phyloP scores from a whole-genome alignment of 2,329 filamentous ascomycete species.

The Aspergillus sp. region DNA sequence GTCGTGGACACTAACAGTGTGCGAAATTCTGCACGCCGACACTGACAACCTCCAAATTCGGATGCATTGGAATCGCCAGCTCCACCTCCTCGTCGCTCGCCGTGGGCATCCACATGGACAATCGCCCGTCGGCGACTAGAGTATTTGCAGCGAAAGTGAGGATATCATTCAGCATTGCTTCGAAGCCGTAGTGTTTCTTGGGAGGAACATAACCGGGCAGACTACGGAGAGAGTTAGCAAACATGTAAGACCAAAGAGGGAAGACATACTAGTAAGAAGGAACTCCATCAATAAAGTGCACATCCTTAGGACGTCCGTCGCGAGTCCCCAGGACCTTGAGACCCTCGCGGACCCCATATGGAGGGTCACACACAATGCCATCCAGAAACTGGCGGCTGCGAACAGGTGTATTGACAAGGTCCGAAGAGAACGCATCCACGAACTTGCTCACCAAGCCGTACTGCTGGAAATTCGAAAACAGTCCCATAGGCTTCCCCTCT shows the following conservation, averaged over 20 bases:
- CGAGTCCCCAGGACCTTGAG: slow-evolving; percentile 74
- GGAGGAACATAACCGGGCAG: slow-evolving; percentile 67
- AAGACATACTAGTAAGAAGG: slow-evolving; percentile 55
- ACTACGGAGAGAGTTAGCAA: slow-evolving; percentile 22
- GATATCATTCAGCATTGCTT: slow-evolving; percentile 82
- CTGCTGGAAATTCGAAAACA: slow-evolving; percentile 71
- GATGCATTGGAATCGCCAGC: slow-evolving; percentile 67
- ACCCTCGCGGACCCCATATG: slow-evolving; percentile 89
- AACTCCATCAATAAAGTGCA: slow-evolving; percentile 59
- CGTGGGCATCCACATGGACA: slow-evolving; percentile 97
- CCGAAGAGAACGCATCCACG: slow-evolving; percentile 72
- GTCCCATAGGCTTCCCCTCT: slow-evolving; percentile 32
- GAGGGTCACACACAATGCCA: slow-evolving; percentile 89
- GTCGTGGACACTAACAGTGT: slow-evolving; percentile 57
- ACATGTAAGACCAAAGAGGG: not conserved
- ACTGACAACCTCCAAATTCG: slow-evolving; percentile 60
- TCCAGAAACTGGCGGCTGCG: slow-evolving; percentile 58
- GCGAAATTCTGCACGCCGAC: slow-evolving; percentile 82
- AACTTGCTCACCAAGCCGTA: slow-evolving; percentile 60
- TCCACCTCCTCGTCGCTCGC: slow-evolving; percentile 70
- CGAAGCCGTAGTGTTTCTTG: slow-evolving; percentile 85
- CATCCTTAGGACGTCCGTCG: slow-evolving; percentile 45
- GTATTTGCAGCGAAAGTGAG: slow-evolving; percentile 68
- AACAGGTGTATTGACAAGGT: slow-evolving; percentile 80
- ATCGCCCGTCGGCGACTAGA: slow-evolving; percentile 65